Evolutionary conservation across 2,329 filamentous ascomycete genomes (phyloP).

Genomic region (Dactylellina drechsleri): DNA sequence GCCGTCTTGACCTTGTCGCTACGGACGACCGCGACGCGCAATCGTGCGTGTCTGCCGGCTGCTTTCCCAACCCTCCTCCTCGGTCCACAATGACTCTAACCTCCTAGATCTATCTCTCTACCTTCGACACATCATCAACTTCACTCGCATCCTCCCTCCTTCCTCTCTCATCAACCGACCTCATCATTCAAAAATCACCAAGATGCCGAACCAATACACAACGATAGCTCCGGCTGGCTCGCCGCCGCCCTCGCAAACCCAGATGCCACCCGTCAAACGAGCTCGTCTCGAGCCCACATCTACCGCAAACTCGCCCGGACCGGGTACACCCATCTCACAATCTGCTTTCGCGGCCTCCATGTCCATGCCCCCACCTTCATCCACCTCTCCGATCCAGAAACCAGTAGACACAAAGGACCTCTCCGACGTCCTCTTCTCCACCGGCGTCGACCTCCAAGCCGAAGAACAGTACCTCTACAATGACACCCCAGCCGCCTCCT

Average conservation of each 20-base stretch:
- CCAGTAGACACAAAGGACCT: constrained; percentile 59
- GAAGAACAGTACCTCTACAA: constrained; percentile 58
- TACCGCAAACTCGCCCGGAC: constrained; percentile 32
- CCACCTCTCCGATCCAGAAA: constrained; percentile 55
- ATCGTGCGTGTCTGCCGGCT: constrained; percentile 19
- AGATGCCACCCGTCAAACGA: constrained; percentile 48
- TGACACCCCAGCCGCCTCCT: constrained; percentile 48
- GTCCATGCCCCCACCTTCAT: constrained; percentile 51
- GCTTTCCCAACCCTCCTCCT: not conserved
- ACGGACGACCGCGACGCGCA: constrained; percentile 18
- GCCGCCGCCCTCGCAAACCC: constrained; percentile 23
- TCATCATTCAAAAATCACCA: not conserved
- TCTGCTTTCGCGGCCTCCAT: constrained; percentile 45
- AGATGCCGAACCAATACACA: constrained; percentile 24
- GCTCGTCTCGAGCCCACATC: constrained; percentile 42
- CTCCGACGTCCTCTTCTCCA: constrained; percentile 58
- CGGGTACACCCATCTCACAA: constrained; percentile 27
- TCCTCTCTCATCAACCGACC: not conserved
- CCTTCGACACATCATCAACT: constrained; percentile 1
- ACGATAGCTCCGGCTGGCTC: constrained; percentile 41
- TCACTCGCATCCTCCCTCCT: not conserved
- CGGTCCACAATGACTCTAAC: constrained; percentile 21
- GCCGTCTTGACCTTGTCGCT: not conserved
- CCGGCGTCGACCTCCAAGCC: constrained; percentile 58
- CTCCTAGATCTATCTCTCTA: constrained; percentile 21